Evolutionary conservation across 2,329 filamentous ascomycete species (phyloP), one percentile per base, ranked within the genome.

Genomic region (Gremmenia infestans): DNA sequence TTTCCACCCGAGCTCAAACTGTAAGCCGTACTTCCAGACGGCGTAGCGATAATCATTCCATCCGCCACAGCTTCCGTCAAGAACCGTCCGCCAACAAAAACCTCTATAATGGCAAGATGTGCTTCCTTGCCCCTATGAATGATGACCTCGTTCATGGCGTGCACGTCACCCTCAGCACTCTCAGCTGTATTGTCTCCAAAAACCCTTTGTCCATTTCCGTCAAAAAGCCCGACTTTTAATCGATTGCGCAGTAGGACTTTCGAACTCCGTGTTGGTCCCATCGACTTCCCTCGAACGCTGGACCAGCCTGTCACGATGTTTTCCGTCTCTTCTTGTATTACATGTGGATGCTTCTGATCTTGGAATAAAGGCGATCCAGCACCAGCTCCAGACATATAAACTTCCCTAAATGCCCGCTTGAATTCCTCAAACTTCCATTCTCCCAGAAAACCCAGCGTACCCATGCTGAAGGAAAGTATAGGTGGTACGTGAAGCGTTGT

Each of bases 341-440:
- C 51, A 57, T 69, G 65, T 35, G 65, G 67, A 56, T 68, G 65
- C 50, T 70, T 63, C 47, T 68, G 61, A 37, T 67, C 67, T 53
- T 65, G 63, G 37, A 59, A 64, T 50, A 59, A 63, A 56, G 49
- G 66, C 56, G 58, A 75, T 64, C 50, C 71, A 4, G 70, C 68
- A 50, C 74, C 65, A 39, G 84, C 81, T 3, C 85, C 86, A 42
- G 83, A 87, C 88, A 96, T 95, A 74, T 95, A 97, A 52, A 94
- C 90, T 69, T 97, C 90, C 49, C 91, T 79, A 75, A 95, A 96
- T 0, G 94, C 94, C 49, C 89, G 82, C 73, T 96, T 96, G 74
- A 95, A 90, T 66, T 97, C 92, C 6, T 80, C 79, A 70, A 97
- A 97, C 66, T 94, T 95, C 92, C 93, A 99, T 72, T 97, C 93